A percentile compares a stretch with the other conserved stretches of the same genome.
Conservation (phyloP, 495 filamentous ascomycete genomes). For the Apiosordaria backusii region DNA sequence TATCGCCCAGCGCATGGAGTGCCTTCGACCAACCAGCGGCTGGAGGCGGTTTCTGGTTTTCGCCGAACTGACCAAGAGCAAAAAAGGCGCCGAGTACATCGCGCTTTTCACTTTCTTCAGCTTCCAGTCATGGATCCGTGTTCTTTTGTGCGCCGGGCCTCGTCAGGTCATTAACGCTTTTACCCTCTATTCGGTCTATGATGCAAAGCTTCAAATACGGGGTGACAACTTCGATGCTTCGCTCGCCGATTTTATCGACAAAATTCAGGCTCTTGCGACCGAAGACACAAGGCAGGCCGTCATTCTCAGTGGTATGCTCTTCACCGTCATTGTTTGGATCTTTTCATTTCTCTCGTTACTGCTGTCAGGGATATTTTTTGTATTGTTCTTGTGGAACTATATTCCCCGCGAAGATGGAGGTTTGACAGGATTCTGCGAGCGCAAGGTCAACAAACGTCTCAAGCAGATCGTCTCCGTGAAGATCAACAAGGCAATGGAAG, state of each 20-base stretch:
- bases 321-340: constrained; percentile 87
- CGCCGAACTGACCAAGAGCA: constrained; percentile 84
- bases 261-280: constrained; percentile 65
- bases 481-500: constrained; percentile 78
- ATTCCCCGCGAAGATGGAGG: constrained; percentile 77
- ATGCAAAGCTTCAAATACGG: constrained; percentile 61
- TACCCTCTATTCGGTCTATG: constrained; percentile 74
- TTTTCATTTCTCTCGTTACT: constrained; percentile 72
- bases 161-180: constrained; percentile 85
- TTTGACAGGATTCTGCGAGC: constrained; percentile 77
- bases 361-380: constrained; percentile 69
- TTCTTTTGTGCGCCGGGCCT: constrained; percentile 84
- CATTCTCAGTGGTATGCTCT: constrained; percentile 83
- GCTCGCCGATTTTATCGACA: constrained; percentile 66
- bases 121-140: constrained; percentile 88
- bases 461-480: constrained; percentile 75
- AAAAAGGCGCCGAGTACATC: constrained; percentile 85
- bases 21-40: constrained; percentile 62
- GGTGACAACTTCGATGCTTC: constrained; percentile 54
- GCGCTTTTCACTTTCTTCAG: constrained; percentile 93
- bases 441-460: constrained; percentile 80
- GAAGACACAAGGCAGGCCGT: constrained; percentile 72
- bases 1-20: constrained; percentile 76
- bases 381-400: constrained; percentile 85
- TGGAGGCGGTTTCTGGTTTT: constrained; percentile 91